Conservation (phyloP, 257 asterid genomes). For the Catharanthus roseus region DNA sequence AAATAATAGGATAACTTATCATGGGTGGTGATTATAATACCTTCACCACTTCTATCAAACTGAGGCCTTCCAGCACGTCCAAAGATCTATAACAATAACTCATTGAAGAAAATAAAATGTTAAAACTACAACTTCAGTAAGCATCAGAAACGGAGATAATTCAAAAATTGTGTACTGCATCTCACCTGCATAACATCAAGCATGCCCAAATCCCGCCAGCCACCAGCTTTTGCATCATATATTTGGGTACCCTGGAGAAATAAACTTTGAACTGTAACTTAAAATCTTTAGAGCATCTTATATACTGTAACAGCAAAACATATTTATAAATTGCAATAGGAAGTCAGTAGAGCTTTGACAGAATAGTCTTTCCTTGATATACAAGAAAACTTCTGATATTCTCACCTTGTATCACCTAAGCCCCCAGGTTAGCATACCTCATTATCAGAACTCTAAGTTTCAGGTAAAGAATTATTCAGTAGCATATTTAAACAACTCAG, state of each 20-base stretch:
- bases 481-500: not conserved
- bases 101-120: conserved; percentile 16
- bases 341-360: not conserved
- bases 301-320: not conserved
- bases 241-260: conserved; percentile 86
- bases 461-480: not conserved
- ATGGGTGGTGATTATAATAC: conserved; percentile 83
- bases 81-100: conserved; percentile 55
- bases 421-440: not conserved
- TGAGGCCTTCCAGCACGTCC: conserved; percentile 99
- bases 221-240: conserved; percentile 98
- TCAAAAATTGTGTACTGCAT: conserved; percentile 15
- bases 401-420: not conserved
- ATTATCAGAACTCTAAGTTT: not conserved
- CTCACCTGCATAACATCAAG: conserved; percentile 99
- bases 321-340: not conserved
- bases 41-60: conserved; percentile 99
- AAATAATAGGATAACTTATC: conserved; percentile 85
- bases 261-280: not conserved
- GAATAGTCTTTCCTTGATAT: not conserved
- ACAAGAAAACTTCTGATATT: not conserved
- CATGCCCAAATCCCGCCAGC: conserved; percentile 99
- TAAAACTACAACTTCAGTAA: not conserved
- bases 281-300: not conserved
- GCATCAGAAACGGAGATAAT: conserved; percentile 6